Evolutionary conservation across 2,329 filamentous ascomycete species (phyloP).

Genomic region (Diaporthe australafricana): DNA sequence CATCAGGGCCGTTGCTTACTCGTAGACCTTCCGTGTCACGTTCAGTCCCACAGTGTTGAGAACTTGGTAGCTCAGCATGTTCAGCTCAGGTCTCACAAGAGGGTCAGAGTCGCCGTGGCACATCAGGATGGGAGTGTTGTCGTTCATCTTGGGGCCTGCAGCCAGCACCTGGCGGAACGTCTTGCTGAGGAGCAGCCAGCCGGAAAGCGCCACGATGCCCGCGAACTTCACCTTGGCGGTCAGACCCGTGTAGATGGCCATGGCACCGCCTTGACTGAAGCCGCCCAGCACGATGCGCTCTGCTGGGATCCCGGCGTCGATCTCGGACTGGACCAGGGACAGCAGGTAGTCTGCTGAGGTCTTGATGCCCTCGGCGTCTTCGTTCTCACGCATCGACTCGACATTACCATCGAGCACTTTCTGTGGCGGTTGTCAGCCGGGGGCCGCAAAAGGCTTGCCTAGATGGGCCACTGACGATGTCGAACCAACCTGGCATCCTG

Average conservation of each 20-base stretch:
- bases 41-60: constrained; percentile 78
- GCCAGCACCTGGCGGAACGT: constrained; percentile 56
- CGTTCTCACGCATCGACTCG: constrained; percentile 47
- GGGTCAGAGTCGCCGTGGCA: constrained; percentile 85
- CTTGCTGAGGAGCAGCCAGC: constrained; percentile 77
- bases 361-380: constrained; percentile 79
- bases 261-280: constrained; percentile 89
- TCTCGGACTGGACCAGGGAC: constrained; percentile 81
- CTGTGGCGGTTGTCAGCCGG: constrained; percentile 17
- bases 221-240: constrained; percentile 80
- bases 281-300: constrained; percentile 88
- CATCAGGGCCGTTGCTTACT: constrained; percentile 60
- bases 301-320: constrained; percentile 82
- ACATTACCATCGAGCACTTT: constrained; percentile 41
- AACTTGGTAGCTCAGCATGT: constrained; percentile 72
- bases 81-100: constrained; percentile 78
- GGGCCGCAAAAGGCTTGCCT: neutral
- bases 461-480: constrained; percentile 68
- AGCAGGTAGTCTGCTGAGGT: constrained; percentile 81
- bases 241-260: constrained; percentile 84
- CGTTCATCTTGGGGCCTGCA: constrained; percentile 65
- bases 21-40: constrained; percentile 81
- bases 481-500: constrained; percentile 89
- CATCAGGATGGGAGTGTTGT: constrained; percentile 87
- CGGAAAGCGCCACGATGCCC: constrained; percentile 88